Percentiles rank a stretch among this genome's conserved stretches.
Evolutionary conservation across 192 early-diverging fungal genomes (phyloP).

Genomic region (Chytriomyces hyalinus): DNA sequence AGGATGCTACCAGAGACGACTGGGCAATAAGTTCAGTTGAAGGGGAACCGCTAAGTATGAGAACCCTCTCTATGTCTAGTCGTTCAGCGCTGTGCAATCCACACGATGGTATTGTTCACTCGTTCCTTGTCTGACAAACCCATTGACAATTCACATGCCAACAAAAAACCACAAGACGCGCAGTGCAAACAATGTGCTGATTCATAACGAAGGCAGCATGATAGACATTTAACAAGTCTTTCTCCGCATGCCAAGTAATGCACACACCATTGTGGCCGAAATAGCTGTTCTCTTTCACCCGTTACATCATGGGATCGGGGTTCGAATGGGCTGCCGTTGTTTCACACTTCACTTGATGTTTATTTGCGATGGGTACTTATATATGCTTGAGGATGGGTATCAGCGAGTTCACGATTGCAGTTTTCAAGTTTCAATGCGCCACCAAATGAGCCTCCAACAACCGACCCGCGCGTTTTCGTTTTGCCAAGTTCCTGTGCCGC

Average conservation of each 20-base stretch:
- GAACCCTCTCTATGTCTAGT: background rate
- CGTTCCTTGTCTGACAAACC: too few species aligned
- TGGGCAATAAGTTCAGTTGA: background rate
- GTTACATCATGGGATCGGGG: too few species aligned
- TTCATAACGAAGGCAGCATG: background rate
- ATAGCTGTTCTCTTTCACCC: too few species aligned
- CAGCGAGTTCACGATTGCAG: too few species aligned
- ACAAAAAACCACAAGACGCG: background rate
- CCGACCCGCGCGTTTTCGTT: background rate
- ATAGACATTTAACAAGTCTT: background rate
- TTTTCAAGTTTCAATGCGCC: background rate
- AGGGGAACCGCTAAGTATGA: background rate
- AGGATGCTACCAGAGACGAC: background rate
- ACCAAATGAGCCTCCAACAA: background rate
- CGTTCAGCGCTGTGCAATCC: background rate
- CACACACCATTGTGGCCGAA: background rate
- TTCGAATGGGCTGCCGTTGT: too few species aligned
- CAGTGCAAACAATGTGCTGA: background rate
- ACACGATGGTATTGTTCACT: background rate
- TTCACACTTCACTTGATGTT: too few species aligned
- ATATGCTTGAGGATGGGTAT: too few species aligned
- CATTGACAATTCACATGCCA: too few species aligned
- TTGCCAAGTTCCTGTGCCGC: background rate
- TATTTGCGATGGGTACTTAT: too few species aligned
- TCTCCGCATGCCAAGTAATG: background rate